Evolutionary conservation across 768 basidiomycete genomes (phyloP).

Genomic region (Calocybe indica): DNA sequence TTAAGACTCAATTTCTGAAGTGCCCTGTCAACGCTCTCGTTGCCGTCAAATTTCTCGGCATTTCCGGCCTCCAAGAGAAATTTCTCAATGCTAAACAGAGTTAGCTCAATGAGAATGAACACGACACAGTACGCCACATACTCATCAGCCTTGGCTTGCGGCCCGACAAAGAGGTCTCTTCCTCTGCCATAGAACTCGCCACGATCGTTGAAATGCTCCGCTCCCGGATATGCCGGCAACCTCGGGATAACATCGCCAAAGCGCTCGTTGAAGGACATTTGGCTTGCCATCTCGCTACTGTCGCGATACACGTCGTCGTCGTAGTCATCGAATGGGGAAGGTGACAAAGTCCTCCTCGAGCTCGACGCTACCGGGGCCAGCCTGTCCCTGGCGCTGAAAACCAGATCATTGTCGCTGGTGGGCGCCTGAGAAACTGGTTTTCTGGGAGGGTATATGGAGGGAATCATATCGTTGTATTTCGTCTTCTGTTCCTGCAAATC

Average conservation of each 20-base stretch:
- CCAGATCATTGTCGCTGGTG: no score
- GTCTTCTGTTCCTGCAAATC: no score
- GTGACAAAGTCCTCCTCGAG: conserved; percentile 8
- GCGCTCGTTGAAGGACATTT: conserved; percentile 2
- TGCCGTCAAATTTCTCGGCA: conserved; percentile 52
- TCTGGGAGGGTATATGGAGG: no score
- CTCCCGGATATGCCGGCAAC: conserved; percentile 17
- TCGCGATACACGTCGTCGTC: conserved; percentile 6
- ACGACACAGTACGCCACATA: conserved; percentile 20
- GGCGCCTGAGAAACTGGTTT: no score
- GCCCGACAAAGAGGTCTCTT: conserved; percentile 36
- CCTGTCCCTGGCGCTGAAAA: no score
- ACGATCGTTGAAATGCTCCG: conserved; percentile 31
- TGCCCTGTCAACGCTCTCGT: conserved; percentile 53
- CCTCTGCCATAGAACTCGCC: conserved; percentile 45
- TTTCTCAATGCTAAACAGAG: conserved; percentile 37
- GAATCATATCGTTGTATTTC: no score
- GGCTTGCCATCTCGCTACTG: conserved; percentile 13
- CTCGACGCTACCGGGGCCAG: conserved; percentile 12
- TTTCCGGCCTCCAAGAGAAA: conserved; percentile 53
- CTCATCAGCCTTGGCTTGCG: conserved; percentile 45
- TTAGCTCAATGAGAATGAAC: not conserved
- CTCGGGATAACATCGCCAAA: conserved; percentile 10
- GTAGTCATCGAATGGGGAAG: not conserved
- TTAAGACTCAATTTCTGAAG: conserved; percentile 46